Conservation (phyloP, 2,329 filamentous ascomycete genomes). For the Drechslerella dactyloides region DNA sequence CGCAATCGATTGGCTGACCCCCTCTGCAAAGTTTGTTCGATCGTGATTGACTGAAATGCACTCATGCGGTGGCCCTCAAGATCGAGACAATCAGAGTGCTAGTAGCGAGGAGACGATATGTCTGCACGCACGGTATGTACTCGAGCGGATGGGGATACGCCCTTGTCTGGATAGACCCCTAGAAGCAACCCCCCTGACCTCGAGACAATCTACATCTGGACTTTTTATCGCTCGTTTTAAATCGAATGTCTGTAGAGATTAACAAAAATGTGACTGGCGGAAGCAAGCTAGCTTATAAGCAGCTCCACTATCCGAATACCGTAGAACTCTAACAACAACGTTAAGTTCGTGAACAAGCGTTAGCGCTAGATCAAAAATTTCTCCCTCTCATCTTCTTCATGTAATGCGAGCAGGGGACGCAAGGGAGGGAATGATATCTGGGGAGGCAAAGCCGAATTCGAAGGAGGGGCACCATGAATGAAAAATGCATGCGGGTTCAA, state of each 20-base stretch:
- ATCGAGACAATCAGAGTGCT: conserved; percentile 19
- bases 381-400: not conserved
- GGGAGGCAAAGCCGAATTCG: not conserved
- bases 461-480: conserved; percentile 1
- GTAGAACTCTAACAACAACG: no score
- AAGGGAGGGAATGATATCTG: no score
- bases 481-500: conserved; percentile 29
- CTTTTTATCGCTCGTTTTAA: not conserved
- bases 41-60: not conserved
- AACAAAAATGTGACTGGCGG: not conserved
- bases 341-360: no score
- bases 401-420: not conserved
- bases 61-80: not conserved
- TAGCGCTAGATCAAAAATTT: no score
- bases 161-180: not conserved
- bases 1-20: conserved; percentile 23
- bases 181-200: not conserved
- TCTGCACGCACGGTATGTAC: conserved; percentile 3
- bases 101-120: not conserved
- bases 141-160: not conserved
- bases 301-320: no score
- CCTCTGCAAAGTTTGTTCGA: conserved; percentile 34
- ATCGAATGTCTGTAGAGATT: not conserved
- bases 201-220: not conserved
- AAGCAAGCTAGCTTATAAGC: not conserved